These are phyloP conservation scores for Fusarium floridanum DNA, from an alignment of 2,329 filamentous ascomycete species.

Conservation along the genomic window DNA sequence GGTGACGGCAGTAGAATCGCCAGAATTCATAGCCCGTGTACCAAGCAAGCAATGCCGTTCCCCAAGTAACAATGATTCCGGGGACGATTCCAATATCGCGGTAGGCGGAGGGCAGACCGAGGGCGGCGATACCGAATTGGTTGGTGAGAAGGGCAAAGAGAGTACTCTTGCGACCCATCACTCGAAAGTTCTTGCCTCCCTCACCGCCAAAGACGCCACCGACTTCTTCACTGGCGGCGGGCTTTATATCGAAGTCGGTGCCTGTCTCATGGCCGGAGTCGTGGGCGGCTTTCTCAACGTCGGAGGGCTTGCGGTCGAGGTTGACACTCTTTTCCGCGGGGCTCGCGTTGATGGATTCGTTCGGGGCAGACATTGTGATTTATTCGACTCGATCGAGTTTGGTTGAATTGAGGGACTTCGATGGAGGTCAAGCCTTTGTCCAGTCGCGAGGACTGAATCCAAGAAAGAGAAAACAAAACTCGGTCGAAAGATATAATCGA, in stretches of 20 bases:
- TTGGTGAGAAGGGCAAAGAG: slow-evolving; percentile 40
- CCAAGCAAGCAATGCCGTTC: slow-evolving; percentile 72
- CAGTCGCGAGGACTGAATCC: slow-evolving; percentile 2
- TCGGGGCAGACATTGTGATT: neutral
- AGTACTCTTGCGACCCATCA: slow-evolving; percentile 35
- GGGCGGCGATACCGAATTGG: slow-evolving; percentile 53
- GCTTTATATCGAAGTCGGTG: slow-evolving; percentile 7
- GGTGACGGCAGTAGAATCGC: slow-evolving; percentile 76
- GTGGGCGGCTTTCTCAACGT: neutral
- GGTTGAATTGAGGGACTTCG: neutral
- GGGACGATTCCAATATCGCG: slow-evolving; percentile 76
- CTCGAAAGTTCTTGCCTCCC: slow-evolving; percentile 37
- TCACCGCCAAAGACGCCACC: slow-evolving; percentile 25
- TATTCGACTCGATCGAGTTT: neutral
- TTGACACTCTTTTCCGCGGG: neutral
- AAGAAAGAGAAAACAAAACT: neutral
- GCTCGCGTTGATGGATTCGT: neutral
- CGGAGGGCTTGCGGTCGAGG: slow-evolving; percentile 4
- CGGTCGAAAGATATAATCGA: neutral
- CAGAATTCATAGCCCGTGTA: slow-evolving; percentile 60
- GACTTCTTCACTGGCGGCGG: slow-evolving; percentile 15
- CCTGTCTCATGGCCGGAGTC: slow-evolving; percentile 14
- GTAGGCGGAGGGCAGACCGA: slow-evolving; percentile 78
- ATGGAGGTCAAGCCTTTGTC: neutral
- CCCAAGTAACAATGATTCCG: slow-evolving; percentile 74